A percentile compares a stretch with the other conserved stretches of the same genome.
Conservation (phyloP, 2,329 filamentous ascomycete genomes). For the Aspergillus carbonarius region DNA sequence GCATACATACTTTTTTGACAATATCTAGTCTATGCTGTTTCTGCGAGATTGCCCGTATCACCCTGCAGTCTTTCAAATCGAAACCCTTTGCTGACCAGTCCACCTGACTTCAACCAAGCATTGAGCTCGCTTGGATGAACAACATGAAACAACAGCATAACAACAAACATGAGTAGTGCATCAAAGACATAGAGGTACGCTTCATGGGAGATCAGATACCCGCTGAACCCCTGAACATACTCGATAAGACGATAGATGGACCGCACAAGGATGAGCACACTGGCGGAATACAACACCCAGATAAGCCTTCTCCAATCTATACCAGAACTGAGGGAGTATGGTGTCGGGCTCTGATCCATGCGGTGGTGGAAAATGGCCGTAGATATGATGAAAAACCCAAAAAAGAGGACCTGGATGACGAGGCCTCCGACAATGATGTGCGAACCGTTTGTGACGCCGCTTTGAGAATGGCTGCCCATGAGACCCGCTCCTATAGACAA, state of each 20-base stretch:
- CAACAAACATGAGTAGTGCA: not conserved
- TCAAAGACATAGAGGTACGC: not conserved
- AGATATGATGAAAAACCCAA: conserved; percentile 4
- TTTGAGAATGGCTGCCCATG: not conserved
- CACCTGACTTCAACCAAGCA: conserved; percentile 1
- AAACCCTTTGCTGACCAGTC: not conserved
- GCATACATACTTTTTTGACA: not conserved
- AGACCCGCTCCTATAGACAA: not conserved
- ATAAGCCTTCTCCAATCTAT: conserved; percentile 1
- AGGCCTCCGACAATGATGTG: not conserved
- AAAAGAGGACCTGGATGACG: conserved; percentile 1
- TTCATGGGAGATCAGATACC: conserved; percentile 1
- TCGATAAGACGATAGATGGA: conserved; percentile 1
- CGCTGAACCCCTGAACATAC: conserved; percentile 1
- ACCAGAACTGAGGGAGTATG: not conserved
- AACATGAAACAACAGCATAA: conserved; percentile 1
- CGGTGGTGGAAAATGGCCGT: not conserved
- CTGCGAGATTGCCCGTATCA: not conserved
- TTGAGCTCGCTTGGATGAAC: conserved; percentile 3
- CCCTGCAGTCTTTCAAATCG: not conserved
- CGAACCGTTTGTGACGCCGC: not conserved
- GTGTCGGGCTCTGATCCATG: not conserved
- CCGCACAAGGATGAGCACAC: conserved; percentile 1
- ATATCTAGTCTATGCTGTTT: not conserved
- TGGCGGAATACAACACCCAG: not conserved